Evolutionary conservation across 441 rosid species (phyloP).

Genomic region (Croton setiger): DNA sequence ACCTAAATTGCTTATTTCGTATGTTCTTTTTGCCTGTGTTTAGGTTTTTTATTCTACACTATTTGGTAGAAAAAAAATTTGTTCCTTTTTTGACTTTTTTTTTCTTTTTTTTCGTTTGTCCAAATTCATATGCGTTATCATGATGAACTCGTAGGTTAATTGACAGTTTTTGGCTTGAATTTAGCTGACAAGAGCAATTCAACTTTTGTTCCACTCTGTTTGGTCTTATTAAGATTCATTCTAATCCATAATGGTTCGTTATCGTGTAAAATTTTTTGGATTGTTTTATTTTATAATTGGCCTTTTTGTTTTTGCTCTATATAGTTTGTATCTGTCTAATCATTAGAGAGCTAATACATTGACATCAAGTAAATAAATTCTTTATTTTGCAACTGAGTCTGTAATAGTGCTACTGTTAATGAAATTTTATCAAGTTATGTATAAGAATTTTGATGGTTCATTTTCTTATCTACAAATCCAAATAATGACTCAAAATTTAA

Average conservation of each 20-base stretch:
- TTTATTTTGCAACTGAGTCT: not conserved
- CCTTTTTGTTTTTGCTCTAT: not conserved
- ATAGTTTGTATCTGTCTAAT: not conserved
- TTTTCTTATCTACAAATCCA: too few relatives aligned
- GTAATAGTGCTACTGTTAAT: not conserved
- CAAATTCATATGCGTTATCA: not conserved
- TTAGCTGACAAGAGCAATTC: not conserved
- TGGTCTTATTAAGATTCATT: not conserved
- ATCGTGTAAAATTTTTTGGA: not conserved
- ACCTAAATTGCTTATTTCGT: not conserved
- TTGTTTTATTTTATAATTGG: not conserved
- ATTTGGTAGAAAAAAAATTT: not conserved
- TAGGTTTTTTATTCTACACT: not conserved
- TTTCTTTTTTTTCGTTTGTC: not conserved
- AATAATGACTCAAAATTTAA: not conserved
- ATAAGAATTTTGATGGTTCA: not conserved
- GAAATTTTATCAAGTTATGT: not conserved
- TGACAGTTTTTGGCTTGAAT: not conserved
- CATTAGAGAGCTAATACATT: not conserved
- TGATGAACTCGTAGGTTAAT: not conserved
- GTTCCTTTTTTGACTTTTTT: not conserved
- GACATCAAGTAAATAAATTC: not conserved
- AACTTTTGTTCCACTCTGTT: not conserved
- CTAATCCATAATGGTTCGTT: not conserved
- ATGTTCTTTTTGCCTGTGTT: not conserved